Evolutionary conservation across 2,329 filamentous ascomycete species (phyloP).

Genomic region (Microdochium trichocladiopsis): DNA sequence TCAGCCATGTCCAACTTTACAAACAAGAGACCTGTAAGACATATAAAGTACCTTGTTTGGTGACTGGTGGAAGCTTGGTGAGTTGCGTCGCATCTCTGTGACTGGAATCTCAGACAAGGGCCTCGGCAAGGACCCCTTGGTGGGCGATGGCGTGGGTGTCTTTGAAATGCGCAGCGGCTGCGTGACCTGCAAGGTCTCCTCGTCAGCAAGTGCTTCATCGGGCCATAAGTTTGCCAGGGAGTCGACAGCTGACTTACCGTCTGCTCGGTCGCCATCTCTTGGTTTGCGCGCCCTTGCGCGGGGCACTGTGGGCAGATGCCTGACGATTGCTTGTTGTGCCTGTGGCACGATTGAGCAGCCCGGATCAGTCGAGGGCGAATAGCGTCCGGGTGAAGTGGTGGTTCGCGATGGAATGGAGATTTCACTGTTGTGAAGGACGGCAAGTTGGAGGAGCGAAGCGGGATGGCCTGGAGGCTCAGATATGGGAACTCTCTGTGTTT

Average conservation of each 20-base stretch:
- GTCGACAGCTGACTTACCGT: slow-evolving; percentile 2
- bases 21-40: slow-evolving; percentile 9
- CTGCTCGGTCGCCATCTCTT: slow-evolving; percentile 3
- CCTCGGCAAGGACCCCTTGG: slow-evolving; percentile 58
- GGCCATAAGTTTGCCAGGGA: not conserved
- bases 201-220: not conserved
- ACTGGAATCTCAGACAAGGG: slow-evolving; percentile 86
- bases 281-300: not conserved
- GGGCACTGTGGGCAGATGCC: not conserved
- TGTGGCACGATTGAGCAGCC: not conserved
- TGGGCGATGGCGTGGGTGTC: slow-evolving; percentile 50
- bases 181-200: slow-evolving; percentile 15
- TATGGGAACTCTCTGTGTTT: not conserved
- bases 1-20: slow-evolving; percentile 18
- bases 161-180: slow-evolving; percentile 77
- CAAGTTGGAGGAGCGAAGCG: not conserved
- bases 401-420: not conserved
- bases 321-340: not conserved
- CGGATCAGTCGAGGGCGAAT: not conserved
- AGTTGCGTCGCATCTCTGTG: slow-evolving; percentile 82
- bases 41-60: slow-evolving; percentile 52
- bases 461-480: not conserved
- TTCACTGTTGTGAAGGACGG: not conserved
- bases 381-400: not conserved
- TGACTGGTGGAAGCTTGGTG: slow-evolving; percentile 77